phyloP scores from a whole-genome alignment of 1,284 basidiomycete species.

The Leccinum pachyderme region DNA sequence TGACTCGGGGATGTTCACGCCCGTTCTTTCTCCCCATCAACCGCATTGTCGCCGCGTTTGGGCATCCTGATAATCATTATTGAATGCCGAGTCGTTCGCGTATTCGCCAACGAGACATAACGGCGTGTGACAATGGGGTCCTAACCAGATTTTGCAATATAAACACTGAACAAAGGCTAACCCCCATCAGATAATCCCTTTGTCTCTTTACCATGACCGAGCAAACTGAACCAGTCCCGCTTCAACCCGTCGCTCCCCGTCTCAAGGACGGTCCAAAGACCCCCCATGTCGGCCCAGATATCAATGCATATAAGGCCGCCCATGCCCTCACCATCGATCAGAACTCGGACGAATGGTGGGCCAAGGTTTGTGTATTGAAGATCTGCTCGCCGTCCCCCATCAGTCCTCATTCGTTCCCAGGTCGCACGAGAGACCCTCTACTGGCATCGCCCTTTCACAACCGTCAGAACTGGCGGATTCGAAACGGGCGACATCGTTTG shows the following conservation, averaged over 20 bases:
- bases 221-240: conserved; percentile 32
- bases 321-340: conserved; percentile 75
- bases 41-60: conserved; percentile 26
- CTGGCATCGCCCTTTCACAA: conserved; percentile 93
- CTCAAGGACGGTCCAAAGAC: conserved; percentile 55
- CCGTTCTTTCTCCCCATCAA: conserved; percentile 22
- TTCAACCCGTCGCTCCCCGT: conserved; percentile 69
- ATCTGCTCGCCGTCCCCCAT: conserved; percentile 1
- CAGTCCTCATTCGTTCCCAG: conserved; percentile 36
- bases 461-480: conserved; percentile 84
- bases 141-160: conserved; percentile 12
- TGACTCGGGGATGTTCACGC: conserved; percentile 2
- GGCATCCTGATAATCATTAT: neutral
- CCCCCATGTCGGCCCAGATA: conserved; percentile 77
- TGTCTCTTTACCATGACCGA: conserved; percentile 24
- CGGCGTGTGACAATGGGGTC: conserved; percentile 18
- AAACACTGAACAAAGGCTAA: conserved; percentile 9
- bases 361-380: conserved; percentile 53
- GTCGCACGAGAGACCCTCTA: conserved; percentile 78
- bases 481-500: conserved; percentile 88
- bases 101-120: neutral
- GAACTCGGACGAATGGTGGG: conserved; percentile 85
- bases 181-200: neutral
- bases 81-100: neutral
- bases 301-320: conserved; percentile 64